Conservation (phyloP, 192 early-diverging fungal species). For the Rhizoclosmatium sp. region DNA sequence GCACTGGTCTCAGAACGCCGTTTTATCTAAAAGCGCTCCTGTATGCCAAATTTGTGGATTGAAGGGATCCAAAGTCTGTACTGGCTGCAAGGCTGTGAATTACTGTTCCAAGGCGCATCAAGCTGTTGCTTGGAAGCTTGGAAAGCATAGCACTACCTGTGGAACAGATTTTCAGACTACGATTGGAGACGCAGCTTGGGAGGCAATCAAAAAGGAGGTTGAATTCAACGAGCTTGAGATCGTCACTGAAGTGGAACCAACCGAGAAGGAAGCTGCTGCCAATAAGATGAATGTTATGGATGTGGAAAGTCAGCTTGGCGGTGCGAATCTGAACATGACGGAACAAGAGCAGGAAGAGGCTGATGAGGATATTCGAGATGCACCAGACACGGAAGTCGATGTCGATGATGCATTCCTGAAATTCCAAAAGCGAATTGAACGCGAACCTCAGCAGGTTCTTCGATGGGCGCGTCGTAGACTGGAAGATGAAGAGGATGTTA, state of each 20-base stretch:
- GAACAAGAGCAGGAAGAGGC: conserved; percentile 49
- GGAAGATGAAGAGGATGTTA: background rate
- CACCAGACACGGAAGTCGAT: conserved; percentile 75
- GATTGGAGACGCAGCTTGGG: background rate
- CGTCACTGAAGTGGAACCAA: conserved; percentile 63
- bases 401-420: conserved; percentile 90
- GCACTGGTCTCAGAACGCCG: conserved; percentile 55
- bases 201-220: conserved; percentile 17
- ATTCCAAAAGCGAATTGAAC: conserved; percentile 84
- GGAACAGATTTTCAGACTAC: conserved; percentile 11
- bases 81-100: conserved; percentile 69
- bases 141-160: conserved; percentile 65
- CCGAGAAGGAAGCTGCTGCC: conserved; percentile 33
- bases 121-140: conserved; percentile 80
- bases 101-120: conserved; percentile 94
- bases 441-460: conserved; percentile 86
- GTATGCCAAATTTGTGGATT: conserved; percentile 49
- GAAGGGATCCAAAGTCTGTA: conserved; percentile 70
- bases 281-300: conserved; percentile 34
- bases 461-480: conserved; percentile 57
- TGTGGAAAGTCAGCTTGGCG: conserved; percentile 36
- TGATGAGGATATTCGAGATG: conserved; percentile 48
- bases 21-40: background rate
- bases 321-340: background rate
- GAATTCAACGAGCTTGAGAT: conserved; percentile 59